These are phyloP conservation scores for Apophysomyces trapeziformis DNA, from an alignment of 371 early-diverging fungal genomes.

Conservation along the genomic window DNA sequence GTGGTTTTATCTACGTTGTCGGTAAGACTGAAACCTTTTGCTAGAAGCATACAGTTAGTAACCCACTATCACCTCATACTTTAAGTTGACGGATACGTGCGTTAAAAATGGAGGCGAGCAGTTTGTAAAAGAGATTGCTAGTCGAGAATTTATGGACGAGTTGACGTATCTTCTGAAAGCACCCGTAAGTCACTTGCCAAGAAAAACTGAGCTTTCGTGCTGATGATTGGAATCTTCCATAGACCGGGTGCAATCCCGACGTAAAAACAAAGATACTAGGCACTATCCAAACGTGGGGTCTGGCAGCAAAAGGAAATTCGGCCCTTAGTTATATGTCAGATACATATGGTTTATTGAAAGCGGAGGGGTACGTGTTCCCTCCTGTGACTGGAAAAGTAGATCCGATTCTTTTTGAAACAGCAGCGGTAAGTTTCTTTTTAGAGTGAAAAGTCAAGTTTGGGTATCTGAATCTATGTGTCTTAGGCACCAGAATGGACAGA, in stretches of 20 bases:
- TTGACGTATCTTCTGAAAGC: conserved; percentile 69
- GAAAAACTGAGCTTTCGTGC: background rate
- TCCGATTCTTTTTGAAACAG: conserved; percentile 70
- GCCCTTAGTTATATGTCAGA: conserved; percentile 81
- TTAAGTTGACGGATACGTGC: conserved; percentile 85
- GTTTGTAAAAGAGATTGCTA: conserved; percentile 88
- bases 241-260: conserved; percentile 63
- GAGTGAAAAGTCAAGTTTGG: background rate
- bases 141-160: conserved; percentile 90
- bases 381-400: conserved; percentile 77
- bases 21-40: conserved; percentile 48
- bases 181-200: conserved; percentile 58
- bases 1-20: conserved; percentile 88
- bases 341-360: conserved; percentile 76
- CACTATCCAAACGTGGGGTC: conserved; percentile 89
- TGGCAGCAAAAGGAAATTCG: conserved; percentile 76
- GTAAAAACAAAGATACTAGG: conserved; percentile 75
- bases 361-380: conserved; percentile 74
- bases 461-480: background rate
- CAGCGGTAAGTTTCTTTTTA: conserved; percentile 52
- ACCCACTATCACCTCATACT: background rate
- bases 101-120: conserved; percentile 94
- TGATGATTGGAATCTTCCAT: background rate
- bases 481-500: conserved; percentile 98
- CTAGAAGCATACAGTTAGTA: background rate